Conservation (phyloP, 192 early-diverging fungal species). For the Linnemannia hyalina region DNA sequence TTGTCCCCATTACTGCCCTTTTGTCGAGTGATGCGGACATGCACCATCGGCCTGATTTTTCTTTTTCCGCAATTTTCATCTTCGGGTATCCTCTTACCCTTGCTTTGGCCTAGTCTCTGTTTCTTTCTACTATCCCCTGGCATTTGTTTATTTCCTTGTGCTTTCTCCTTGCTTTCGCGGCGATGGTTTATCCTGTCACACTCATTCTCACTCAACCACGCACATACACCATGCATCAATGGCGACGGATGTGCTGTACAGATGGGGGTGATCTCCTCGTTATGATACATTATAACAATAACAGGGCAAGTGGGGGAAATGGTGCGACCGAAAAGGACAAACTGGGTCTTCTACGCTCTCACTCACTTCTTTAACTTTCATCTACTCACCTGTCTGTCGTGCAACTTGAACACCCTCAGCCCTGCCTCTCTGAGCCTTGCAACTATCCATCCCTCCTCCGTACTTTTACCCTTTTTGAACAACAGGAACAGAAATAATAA, state of each 20-base stretch:
- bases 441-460: not conserved
- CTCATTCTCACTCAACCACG: not conserved
- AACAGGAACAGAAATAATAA: not conserved
- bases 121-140: not conserved
- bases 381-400: not conserved
- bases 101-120: not conserved
- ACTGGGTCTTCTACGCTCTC: not conserved
- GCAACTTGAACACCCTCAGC: not conserved
- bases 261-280: too few species aligned
- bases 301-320: too few species aligned
- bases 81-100: not conserved
- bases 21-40: not conserved
- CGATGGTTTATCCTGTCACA: not conserved
- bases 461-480: constrained; percentile 6
- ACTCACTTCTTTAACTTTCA: not conserved
- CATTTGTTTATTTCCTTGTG: not conserved
- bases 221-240: not conserved
- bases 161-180: not conserved
- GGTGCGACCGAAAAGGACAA: not conserved
- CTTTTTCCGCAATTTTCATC: not conserved
- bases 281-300: too few species aligned
- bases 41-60: not conserved
- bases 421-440: not conserved
- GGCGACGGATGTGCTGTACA: too few species aligned
- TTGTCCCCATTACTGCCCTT: not conserved